Percentiles rank a stretch among this genome's conserved stretches.
These are phyloP conservation scores for Dothistroma pini DNA, from an alignment of 2,329 filamentous ascomycete species.

Conservation along the genomic window DNA sequence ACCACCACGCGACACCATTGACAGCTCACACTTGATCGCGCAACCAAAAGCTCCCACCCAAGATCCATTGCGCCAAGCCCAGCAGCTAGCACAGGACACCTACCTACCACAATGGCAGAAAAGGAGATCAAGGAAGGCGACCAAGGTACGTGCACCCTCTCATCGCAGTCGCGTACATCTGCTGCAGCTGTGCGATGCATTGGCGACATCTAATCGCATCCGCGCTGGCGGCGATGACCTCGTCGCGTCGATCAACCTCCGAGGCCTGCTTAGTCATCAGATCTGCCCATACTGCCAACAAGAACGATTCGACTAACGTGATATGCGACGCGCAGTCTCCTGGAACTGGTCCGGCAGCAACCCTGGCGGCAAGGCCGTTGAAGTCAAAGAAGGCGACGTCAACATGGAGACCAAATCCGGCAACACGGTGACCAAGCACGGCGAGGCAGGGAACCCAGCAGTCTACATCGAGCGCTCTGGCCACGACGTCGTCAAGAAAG, in stretches of 20 bases:
- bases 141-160: constrained; percentile 27
- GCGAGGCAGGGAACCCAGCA: constrained; percentile 59
- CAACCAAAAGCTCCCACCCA: constrained; percentile 9
- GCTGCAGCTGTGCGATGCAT: constrained; percentile 15
- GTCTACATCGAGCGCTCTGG: constrained; percentile 57
- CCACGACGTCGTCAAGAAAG: constrained; percentile 63
- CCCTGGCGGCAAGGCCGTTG: constrained; percentile 56
- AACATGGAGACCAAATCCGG: constrained; percentile 59
- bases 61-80: constrained; percentile 24
- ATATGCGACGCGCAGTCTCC: constrained; percentile 48
- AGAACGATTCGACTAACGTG: constrained; percentile 11
- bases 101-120: constrained; percentile 40
- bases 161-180: constrained; percentile 15
- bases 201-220: constrained; percentile 12
- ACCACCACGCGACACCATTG: constrained; percentile 22
- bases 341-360: constrained; percentile 58
- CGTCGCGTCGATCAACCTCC: constrained; percentile 18
- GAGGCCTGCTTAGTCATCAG: constrained; percentile 23
- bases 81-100: constrained; percentile 6
- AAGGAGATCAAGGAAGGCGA: constrained; percentile 49
- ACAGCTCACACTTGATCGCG: constrained; percentile 11
- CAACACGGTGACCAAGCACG: constrained; percentile 60
- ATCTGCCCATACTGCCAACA: neutral
- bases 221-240: constrained; percentile 4
- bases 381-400: constrained; percentile 57